Percentiles rank a stretch among this genome's conserved stretches.
Evolutionary conservation across 208 protist genomes (phyloP).

Genomic region (Polymyxa betae): DNA sequence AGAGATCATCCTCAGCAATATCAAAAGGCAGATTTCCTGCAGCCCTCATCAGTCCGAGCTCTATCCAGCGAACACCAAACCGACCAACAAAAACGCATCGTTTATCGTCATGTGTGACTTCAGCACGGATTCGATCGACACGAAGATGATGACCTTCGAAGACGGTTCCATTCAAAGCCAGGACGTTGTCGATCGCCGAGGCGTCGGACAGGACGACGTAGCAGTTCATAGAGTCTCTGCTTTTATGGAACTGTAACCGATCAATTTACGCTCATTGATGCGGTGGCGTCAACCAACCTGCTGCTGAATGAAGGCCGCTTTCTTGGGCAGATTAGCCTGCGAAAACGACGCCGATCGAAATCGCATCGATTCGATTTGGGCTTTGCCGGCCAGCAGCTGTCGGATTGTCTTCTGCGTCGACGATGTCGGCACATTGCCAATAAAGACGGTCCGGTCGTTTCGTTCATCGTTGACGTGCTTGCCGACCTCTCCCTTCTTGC

Average conservation of each 20-base stretch:
- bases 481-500: neutral
- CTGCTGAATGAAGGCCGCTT: slow-evolving; percentile 14
- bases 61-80: neutral
- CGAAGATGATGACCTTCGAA: slow-evolving; percentile 1
- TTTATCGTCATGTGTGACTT: slow-evolving; percentile 31
- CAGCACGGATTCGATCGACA: neutral
- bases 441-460: slow-evolving; percentile 38
- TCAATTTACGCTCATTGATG: neutral
- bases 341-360: slow-evolving; percentile 44
- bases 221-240: neutral
- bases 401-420: slow-evolving; percentile 24
- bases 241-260: slow-evolving; percentile 27
- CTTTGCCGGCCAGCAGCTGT: neutral
- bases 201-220: neutral
- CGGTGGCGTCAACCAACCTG: neutral
- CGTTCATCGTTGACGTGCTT: slow-evolving; percentile 3
- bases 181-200: neutral
- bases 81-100: slow-evolving; percentile 49
- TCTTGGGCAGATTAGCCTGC: slow-evolving; percentile 20
- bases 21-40: slow-evolving; percentile 39
- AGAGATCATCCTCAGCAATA: slow-evolving; percentile 8
- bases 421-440: neutral
- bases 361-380: slow-evolving; percentile 16
- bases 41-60: too few species aligned
- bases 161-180: neutral